Base-by-base conservation (phyloP, 306 rosid species). In the Sechiopsis laciniata region DNA sequence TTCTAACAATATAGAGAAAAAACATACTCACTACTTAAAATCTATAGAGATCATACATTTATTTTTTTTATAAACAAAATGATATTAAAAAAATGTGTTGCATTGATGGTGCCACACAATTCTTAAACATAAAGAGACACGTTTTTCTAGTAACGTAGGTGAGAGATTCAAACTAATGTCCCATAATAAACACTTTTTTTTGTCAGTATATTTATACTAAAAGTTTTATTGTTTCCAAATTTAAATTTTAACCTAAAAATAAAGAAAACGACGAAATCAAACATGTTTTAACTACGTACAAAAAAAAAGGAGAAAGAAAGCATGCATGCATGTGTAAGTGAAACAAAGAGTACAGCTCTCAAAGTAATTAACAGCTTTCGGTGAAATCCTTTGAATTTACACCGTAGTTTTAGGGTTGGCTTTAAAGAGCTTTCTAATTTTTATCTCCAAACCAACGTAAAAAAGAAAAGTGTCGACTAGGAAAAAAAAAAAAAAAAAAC, bases 341-440 rank as follows among this genome's bases (percentile, higher is more conserved):
- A 37, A 62, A n/a, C 20, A 16, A 10, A 32, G 7, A 57, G 59
- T 17, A 14, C 2, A 29, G 15, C 37, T 26, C 9, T 26, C 9
- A 60, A 60, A 24, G 19, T 60, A 26, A 7, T 26, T 15, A 63
- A 15, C 8, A 42, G 10, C 71, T 65, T 40, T 65, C 32, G 71
- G 54, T 40, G 52, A 19, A 65, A 24, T 42, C 10, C n/a, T 65
- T 65, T n/a, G 29, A 65, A 40, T 42, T 19, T 10, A 19, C 67
- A 10, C 54, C 21, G 15, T 65, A 37, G 71, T 17, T 42, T 17
- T 65, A 19, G 71, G 10, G 0, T 9, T 65, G 24, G 52, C 71
- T 65, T 65, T 65, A 65, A 2, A 4, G 16, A 40, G 71, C 71
- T 65, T 65, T 37, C 71, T 64, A 40, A 37, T 51, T 64, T 5